Evolutionary conservation across 2,329 filamentous ascomycete genomes (phyloP).

Genomic region (Hymenoscyphus linearis): DNA sequence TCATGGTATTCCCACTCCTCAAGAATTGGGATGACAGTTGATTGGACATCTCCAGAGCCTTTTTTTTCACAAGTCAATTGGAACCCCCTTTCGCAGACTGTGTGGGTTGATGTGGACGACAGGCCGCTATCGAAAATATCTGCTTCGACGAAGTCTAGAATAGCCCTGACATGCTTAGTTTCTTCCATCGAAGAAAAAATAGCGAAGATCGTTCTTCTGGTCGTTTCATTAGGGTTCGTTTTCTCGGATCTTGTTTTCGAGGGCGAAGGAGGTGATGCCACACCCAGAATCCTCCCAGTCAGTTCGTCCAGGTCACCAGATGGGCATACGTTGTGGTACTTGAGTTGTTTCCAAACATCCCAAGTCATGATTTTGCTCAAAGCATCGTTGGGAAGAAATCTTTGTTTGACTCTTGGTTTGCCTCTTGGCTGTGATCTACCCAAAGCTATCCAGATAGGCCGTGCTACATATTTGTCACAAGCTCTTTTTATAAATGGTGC

Average conservation of each 20-base stretch:
- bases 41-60: slow-evolving; percentile 2
- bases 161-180: not conserved
- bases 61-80: slow-evolving; percentile 7
- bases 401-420: too few species aligned
- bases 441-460: not conserved
- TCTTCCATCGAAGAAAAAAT: slow-evolving; percentile 8
- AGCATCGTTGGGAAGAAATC: not conserved
- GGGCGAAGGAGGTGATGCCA: not conserved
- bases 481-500: too few species aligned
- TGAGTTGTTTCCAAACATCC: not conserved
- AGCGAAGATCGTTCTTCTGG: slow-evolving; percentile 9
- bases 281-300: not conserved
- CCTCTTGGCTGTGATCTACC: not conserved
- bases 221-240: slow-evolving; percentile 1
- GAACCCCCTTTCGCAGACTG: too few species aligned
- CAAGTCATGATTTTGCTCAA: not conserved
- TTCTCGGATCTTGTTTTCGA: not conserved
- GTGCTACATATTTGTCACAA: not conserved
- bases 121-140: slow-evolving; percentile 9
- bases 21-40: too few species aligned
- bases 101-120: slow-evolving; percentile 4
- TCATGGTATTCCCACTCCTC: slow-evolving; percentile 6
- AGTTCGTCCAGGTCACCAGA: not conserved
- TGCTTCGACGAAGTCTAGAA: slow-evolving; percentile 6
- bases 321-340: not conserved